Conservation (phyloP, 1,284 basidiomycete genomes). For the Apiotrichum gracile region DNA sequence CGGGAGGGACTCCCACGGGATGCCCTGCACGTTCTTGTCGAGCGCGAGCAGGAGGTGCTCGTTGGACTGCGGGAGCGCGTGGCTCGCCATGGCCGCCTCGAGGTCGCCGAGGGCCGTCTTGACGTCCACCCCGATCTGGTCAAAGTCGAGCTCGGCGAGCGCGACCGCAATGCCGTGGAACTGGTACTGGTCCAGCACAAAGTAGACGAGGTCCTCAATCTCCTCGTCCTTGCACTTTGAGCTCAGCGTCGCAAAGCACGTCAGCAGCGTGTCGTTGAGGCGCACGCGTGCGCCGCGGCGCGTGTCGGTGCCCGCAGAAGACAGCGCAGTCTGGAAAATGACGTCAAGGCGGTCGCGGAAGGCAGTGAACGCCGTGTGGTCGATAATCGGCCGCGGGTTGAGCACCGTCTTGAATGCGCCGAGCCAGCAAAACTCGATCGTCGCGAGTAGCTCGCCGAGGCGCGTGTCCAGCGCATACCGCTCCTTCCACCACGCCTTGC, state of each 20-base stretch:
- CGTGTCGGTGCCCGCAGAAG: constrained; percentile 49
- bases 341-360: constrained; percentile 65
- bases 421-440: constrained; percentile 92
- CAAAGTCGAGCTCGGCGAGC: constrained; percentile 86
- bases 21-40: constrained; percentile 79
- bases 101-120: constrained; percentile 63
- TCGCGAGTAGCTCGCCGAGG: constrained; percentile 67
- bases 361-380: constrained; percentile 52
- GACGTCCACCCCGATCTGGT: constrained; percentile 54
- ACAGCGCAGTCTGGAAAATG: constrained; percentile 63
- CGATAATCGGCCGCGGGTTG: constrained; percentile 53
- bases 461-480: constrained; percentile 69
- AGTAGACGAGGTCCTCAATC: constrained; percentile 89
- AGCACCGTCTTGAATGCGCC: constrained; percentile 93
- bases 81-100: constrained; percentile 37
- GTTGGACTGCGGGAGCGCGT: constrained; percentile 13
- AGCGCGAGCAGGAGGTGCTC: constrained; percentile 80
- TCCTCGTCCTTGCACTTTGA: constrained; percentile 84
- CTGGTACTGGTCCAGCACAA: constrained; percentile 88
- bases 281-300: constrained; percentile 49
- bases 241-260: constrained; percentile 76
- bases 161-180: constrained; percentile 85
- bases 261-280: constrained; percentile 65
- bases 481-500: constrained; percentile 71
- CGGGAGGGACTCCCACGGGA: constrained; percentile 97